phyloP scores from a whole-genome alignment of 805 yeast species.

The Jamesozyma spencerorum region DNA sequence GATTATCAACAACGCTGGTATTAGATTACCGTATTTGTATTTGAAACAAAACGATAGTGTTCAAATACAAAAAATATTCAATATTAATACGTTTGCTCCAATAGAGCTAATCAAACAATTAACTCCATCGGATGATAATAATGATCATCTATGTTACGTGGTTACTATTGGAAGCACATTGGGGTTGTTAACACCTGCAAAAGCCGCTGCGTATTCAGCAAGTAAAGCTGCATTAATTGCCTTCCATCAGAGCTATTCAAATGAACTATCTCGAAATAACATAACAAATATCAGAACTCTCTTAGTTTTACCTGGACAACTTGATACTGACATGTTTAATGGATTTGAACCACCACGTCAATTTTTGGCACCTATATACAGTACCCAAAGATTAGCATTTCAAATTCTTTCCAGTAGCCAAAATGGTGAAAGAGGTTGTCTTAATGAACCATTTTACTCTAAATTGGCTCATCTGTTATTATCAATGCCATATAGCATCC shows the following conservation, averaged over 20 bases:
- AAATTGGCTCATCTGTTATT: conserved; percentile 59
- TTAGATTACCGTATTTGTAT: conserved; percentile 44
- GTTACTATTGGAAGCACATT: conserved; percentile 72
- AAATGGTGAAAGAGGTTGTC: conserved; percentile 59
- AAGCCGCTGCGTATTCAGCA: conserved; percentile 71
- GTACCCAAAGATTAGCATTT: conserved; percentile 48
- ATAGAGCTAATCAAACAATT: conserved; percentile 58
- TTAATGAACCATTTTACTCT: conserved; percentile 67
- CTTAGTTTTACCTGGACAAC: conserved; percentile 76
- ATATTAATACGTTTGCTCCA: conserved; percentile 58
- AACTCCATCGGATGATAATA: conserved; percentile 37
- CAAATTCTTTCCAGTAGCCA: conserved; percentile 45
- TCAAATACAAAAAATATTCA: conserved; percentile 45
- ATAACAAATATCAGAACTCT: conserved; percentile 55
- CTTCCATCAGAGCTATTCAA: conserved; percentile 71
- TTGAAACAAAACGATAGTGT: conserved; percentile 34
- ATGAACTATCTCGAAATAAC: conserved; percentile 47
- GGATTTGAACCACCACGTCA: conserved; percentile 67
- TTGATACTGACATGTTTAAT: conserved; percentile 65
- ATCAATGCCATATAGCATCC: conserved; percentile 55
- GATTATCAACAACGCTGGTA: conserved; percentile 78
- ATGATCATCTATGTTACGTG: conserved; percentile 60
- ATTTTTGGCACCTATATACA: conserved; percentile 69
- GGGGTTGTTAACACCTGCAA: conserved; percentile 74
- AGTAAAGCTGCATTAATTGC: conserved; percentile 79